Conservation (phyloP, 2,329 filamentous ascomycete species). For the Calonectria naviculata region DNA sequence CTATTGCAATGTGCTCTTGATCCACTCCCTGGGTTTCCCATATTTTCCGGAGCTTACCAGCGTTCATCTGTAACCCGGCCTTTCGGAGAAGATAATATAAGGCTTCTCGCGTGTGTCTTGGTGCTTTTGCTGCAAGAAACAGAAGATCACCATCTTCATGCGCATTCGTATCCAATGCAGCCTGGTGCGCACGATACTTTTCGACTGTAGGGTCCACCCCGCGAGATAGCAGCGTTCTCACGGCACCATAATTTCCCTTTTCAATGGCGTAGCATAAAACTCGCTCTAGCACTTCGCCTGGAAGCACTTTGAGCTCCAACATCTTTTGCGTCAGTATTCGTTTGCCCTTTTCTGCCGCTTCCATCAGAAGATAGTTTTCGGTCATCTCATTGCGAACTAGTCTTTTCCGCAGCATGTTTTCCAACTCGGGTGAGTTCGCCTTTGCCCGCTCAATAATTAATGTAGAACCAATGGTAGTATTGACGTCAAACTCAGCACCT, state of each 20-base stretch:
- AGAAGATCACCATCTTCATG: not conserved
- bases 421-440: not conserved
- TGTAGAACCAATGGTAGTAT: not conserved
- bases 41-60: not conserved
- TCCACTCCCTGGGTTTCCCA: no score
- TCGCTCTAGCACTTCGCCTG: not conserved
- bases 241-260: not conserved
- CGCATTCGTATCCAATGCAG: no score
- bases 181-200: not conserved
- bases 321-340: not conserved
- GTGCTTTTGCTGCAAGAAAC: not conserved
- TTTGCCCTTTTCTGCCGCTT: not conserved
- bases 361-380: not conserved
- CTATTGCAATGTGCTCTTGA: no score
- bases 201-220: not conserved
- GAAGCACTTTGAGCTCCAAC: not conserved
- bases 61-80: not conserved
- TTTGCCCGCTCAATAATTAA: not conserved
- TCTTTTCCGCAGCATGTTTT: not conserved
- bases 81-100: not conserved
- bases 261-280: not conserved
- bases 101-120: not conserved
- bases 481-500: not conserved
- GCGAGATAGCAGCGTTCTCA: not conserved
- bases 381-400: not conserved